Evolutionary conservation across 164 flowering plant genomes (phyloP), one percentile per base, ranked within the genome.

Genomic region (Dillenia suffruticosa): DNA sequence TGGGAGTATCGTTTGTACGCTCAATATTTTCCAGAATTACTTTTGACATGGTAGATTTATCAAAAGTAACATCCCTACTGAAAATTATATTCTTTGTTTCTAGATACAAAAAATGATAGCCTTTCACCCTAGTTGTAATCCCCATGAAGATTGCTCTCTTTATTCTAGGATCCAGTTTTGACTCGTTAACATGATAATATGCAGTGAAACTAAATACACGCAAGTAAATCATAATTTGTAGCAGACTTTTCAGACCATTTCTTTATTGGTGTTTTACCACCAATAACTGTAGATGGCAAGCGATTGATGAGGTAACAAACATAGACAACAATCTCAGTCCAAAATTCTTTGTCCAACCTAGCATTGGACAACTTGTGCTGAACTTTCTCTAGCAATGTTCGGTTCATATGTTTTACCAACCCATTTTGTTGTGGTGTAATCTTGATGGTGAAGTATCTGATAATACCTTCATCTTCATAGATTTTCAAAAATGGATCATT

Each of bases 21-120:
- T 19, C n/a, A n/a, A n/a, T n/a, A n/a, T 11, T 59, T 1, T 46
- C 0, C 0, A 32, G n/a, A n/a, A 0, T 32, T 32, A 32, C 40
- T 7, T 51, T 15, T 50, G 24, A 13, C 46, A 62, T 62, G 9
- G 9, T 48, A 51, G 55, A 50, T 48, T 62, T 57, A 44, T 51
- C n/a, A 52, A 62, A 66, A 10, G 64, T 66, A 58, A 59, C 58
- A 16, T 66, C 64, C 0, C 64, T 32, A 12, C 69, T 66, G 0
- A 66, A 19, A 11, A 66, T 19, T 43, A 59, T 14, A 12, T 66
- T 66, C 58, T 54, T 66, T 9, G 56, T 8, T 12, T 66, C 63
- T 3, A 5, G 46, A 54, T 47, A 17, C 58, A 54, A 66, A 16
- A 59, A 16, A 2, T 24, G 26, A 46, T 15, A 63, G 19, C 43